A percentile compares a stretch with the other conserved stretches of the same genome.
These are phyloP conservation scores for Porphyrellus cyaneotinctus DNA, from an alignment of 768 basidiomycete species.

Conservation along the genomic window DNA sequence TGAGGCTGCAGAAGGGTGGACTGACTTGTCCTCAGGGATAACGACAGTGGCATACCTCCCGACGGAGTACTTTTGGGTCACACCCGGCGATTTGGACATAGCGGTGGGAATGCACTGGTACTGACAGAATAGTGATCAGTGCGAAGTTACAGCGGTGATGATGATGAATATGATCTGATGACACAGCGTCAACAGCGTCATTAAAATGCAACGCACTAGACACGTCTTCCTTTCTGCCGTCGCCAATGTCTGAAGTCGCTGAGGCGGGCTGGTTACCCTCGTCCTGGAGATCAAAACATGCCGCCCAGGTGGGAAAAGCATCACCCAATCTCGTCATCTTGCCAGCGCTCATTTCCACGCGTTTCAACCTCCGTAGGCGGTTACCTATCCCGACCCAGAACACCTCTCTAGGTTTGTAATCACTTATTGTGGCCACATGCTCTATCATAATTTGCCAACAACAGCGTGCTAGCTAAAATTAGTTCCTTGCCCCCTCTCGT, in stretches of 20 bases:
- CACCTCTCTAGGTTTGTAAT: conserved; percentile 52
- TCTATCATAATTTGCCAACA: not conserved
- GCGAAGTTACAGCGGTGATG: too few relatives aligned
- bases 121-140: not conserved
- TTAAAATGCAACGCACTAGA: too few relatives aligned
- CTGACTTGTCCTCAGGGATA: not conserved
- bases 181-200: too few relatives aligned
- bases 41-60: not conserved
- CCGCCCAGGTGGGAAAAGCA: conserved; percentile 60
- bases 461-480: conserved; percentile 77
- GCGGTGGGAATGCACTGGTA: not conserved
- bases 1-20: not conserved
- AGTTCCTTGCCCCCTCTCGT: conserved; percentile 82
- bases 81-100: not conserved
- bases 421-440: not conserved
- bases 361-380: conserved; percentile 42
- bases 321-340: not conserved
- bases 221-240: not conserved
- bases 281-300: conserved; percentile 74
- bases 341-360: not conserved
- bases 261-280: conserved; percentile 57
- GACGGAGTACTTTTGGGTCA: not conserved
- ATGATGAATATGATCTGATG: not conserved
- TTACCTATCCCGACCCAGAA: conserved; percentile 63
- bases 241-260: conserved; percentile 10